phyloP scores from a whole-genome alignment of 2,329 filamentous ascomycete species.

The Penicillium nordicum region DNA sequence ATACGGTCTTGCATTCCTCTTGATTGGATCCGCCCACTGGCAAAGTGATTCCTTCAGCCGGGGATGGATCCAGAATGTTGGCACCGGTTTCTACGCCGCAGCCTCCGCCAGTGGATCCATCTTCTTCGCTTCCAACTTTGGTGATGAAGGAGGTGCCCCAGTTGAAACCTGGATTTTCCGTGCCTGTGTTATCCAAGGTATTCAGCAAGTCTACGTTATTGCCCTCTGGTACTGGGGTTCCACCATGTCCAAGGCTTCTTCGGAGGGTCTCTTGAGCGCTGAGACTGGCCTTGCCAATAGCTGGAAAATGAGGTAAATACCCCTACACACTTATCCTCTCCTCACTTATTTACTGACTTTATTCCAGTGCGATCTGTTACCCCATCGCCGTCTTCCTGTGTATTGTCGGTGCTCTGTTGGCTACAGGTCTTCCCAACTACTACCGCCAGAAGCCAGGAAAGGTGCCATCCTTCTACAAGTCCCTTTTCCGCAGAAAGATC shows the following conservation, averaged over 20 bases:
- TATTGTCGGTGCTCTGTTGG: conserved; percentile 53
- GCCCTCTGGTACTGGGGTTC: conserved; percentile 66
- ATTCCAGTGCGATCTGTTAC: conserved; percentile 49
- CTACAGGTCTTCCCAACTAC: conserved; percentile 61
- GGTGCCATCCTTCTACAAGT: conserved; percentile 63
- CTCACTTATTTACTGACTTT: neutral
- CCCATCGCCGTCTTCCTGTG: conserved; percentile 58
- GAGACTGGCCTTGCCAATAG: conserved; percentile 38
- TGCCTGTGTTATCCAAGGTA: conserved; percentile 63
- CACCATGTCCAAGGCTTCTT: conserved; percentile 47
- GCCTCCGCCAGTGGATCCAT: conserved; percentile 62
- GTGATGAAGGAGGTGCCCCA: conserved; percentile 60
- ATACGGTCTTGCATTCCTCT: conserved; percentile 60
- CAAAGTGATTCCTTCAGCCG: conserved; percentile 37
- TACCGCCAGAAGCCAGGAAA: conserved; percentile 63
- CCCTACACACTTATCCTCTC: too few relatives aligned
- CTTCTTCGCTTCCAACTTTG: conserved; percentile 66
- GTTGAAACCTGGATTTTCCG: conserved; percentile 64
- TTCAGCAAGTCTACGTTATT: conserved; percentile 63
- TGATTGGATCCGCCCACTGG: conserved; percentile 60
- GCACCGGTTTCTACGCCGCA: conserved; percentile 59
- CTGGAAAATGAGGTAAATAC: conserved; percentile 41
- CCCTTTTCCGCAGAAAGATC: conserved; percentile 60
- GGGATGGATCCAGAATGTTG: conserved; percentile 59
- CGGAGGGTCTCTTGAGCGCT: conserved; percentile 40